Evolutionary conservation across 1,139 yeast genomes (phyloP).

Genomic region (Tardiomyces depauwii): DNA sequence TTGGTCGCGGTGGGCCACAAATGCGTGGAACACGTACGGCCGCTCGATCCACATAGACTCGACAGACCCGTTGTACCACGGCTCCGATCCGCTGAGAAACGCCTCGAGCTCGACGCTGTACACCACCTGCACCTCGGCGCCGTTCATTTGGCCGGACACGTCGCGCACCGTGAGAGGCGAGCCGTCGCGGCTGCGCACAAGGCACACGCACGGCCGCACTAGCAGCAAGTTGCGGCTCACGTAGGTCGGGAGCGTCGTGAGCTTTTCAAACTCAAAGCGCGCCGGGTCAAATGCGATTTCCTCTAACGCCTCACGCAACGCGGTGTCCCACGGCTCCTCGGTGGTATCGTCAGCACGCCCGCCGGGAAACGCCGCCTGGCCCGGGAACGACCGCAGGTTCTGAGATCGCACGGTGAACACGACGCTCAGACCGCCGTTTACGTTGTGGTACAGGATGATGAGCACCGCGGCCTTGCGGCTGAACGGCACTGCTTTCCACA

Average conservation of each 20-base stretch:
- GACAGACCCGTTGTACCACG: neutral
- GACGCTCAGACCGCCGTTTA: constrained; percentile 59
- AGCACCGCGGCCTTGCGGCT: constrained; percentile 39
- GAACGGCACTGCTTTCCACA: constrained; percentile 1
- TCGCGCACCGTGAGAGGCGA: constrained; percentile 1
- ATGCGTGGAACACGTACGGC: neutral
- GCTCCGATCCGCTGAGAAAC: neutral
- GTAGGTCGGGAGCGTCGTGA: constrained; percentile 57
- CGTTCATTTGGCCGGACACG: neutral
- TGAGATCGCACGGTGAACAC: constrained; percentile 64
- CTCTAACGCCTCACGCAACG: constrained; percentile 71
- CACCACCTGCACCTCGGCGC: neutral
- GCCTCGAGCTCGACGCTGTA: neutral
- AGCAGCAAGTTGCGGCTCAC: constrained; percentile 64
- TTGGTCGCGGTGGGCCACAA: neutral
- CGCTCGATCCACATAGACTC: neutral
- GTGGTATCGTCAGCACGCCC: constrained; percentile 61
- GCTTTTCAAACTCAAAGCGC: constrained; percentile 43
- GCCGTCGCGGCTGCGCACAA: constrained; percentile 28
- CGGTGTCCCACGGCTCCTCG: constrained; percentile 62
- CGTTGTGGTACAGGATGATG: constrained; percentile 54
- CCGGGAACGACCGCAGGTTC: constrained; percentile 57
- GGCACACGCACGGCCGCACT: constrained; percentile 70
- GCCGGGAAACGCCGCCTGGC: constrained; percentile 86
- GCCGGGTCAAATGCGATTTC: constrained; percentile 58